Base-by-base conservation (phyloP, 202 grass and related monocot genomes). In the Panicum virgatum region DNA sequence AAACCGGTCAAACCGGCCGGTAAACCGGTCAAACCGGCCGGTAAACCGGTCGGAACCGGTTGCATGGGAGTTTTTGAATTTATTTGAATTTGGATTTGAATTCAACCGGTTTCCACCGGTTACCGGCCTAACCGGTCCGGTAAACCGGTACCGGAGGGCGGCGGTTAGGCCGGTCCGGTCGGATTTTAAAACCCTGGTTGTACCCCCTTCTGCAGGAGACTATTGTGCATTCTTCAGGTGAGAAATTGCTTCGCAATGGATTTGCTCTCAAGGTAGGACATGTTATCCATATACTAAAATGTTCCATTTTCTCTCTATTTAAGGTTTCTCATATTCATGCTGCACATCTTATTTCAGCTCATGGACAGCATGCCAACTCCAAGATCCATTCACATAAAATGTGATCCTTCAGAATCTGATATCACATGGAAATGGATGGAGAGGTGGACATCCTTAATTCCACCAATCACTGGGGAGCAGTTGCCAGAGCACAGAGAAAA, bases 381-480 rank as follows among this genome's bases (percentile, higher is more conserved):
- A 82, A 99, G 94, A 81, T 65, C 73, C 56, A 76, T 93, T 76
- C 75, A 89, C 81, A 92, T 96, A 66, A 96, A 89, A 75, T 99
- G 96, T 69, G 87, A 99, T 86, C 87, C 89, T 76, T 99, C 84
- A 54, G 92, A 92, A 75, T 84, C 85, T 85, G 89, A 99, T 94
- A 68, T 66, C 45, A 83, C 83, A 81, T 99, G 96, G 93, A 64
- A 96, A 72, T 99, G 96, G 96, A 88, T 99, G 89, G 89, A 96
- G 74, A 99, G 89, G 83, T 99, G 96, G 96, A 90, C 84, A 80
- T 27, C 84, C 79, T 83, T 91, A 40, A 60, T 90, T 71, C 85
- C 72, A 25, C 48, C 84, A 60, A 57, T 25, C 42, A 79, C 67
- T 65, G 59, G 8, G 15, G 79, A 47, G 20, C 51, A 69, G 25